A percentile compares a stretch with the other conserved stretches of the same genome.
phyloP scores from a whole-genome alignment of 345 rosid genomes.

The Citrus cavaleriei region DNA sequence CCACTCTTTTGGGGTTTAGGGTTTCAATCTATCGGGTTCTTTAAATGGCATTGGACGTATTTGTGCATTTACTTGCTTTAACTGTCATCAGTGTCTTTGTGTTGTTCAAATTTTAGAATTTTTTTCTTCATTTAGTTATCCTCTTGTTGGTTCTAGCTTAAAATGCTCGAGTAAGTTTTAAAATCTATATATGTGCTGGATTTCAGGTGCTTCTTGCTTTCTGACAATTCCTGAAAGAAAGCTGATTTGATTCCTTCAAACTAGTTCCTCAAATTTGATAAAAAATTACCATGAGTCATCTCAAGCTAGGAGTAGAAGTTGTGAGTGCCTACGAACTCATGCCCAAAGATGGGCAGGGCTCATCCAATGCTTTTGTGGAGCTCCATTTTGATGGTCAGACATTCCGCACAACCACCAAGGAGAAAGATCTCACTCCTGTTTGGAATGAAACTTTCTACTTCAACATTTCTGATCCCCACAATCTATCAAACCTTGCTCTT shows the following conservation, averaged over 20 bases:
- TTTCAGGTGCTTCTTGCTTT: constrained; percentile 23
- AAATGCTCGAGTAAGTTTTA: not conserved
- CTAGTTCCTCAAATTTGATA: not conserved
- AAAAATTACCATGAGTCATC: constrained; percentile 45
- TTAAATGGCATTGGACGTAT: too few species aligned
- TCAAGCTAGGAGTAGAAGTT: constrained; percentile 86
- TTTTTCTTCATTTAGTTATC: not conserved
- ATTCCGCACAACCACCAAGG: constrained; percentile 60
- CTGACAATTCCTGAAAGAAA: constrained; percentile 7
- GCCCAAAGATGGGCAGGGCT: constrained; percentile 56
- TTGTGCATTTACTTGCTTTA: not conserved
- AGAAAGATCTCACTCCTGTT: constrained; percentile 64
- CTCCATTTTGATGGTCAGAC: constrained; percentile 76
- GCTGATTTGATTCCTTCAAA: not conserved
- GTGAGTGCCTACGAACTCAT: constrained; percentile 67
- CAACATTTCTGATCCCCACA: constrained; percentile 69
- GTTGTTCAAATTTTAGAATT: not conserved
- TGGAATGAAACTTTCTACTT: constrained; percentile 87
- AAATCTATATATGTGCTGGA: not conserved
- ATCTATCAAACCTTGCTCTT: constrained; percentile 47
- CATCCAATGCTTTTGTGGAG: constrained; percentile 66
- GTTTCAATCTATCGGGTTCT: not conserved
- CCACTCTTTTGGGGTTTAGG: not conserved
- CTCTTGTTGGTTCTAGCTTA: not conserved
- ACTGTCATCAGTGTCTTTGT: not conserved